Evolutionary conservation across 306 rosid species (phyloP).

Genomic region (Cucurbita pepo): DNA sequence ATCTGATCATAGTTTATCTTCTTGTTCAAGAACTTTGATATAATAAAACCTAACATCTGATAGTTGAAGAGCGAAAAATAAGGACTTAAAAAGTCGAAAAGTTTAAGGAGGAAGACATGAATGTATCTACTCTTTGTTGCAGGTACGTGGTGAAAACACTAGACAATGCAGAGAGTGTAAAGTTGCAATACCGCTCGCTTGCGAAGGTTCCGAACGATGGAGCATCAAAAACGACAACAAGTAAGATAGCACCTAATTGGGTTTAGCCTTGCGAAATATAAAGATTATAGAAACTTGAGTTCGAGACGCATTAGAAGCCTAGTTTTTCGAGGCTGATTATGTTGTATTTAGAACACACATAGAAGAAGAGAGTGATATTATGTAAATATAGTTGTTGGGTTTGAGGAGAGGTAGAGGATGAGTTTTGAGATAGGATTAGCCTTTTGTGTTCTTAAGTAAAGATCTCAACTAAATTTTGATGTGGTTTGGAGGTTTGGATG

Average conservation of each 20-base stretch:
- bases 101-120: neutral
- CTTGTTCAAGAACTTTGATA: neutral
- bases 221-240: constrained; percentile 41
- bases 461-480: neutral
- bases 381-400: constrained; percentile 1
- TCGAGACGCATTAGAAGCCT: neutral
- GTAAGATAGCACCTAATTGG: constrained; percentile 68
- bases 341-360: neutral
- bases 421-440: neutral
- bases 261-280: constrained; percentile 14
- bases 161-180: constrained; percentile 99
- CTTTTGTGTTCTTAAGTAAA: neutral
- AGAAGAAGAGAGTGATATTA: neutral
- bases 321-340: neutral
- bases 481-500: neutral
- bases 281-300: neutral
- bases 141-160: constrained; percentile 98
- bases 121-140: neutral
- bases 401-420: neutral
- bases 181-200: constrained; percentile 92
- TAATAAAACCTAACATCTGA: neutral
- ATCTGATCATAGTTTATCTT: neutral
- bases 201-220: constrained; percentile 56
- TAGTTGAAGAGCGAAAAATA: too few species aligned
- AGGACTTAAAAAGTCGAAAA: too few species aligned